Evolutionary conservation across 163 green algal species (phyloP), one percentile per base, ranked within the genome.

Genomic region (Trebouxiophyceae sp.): DNA sequence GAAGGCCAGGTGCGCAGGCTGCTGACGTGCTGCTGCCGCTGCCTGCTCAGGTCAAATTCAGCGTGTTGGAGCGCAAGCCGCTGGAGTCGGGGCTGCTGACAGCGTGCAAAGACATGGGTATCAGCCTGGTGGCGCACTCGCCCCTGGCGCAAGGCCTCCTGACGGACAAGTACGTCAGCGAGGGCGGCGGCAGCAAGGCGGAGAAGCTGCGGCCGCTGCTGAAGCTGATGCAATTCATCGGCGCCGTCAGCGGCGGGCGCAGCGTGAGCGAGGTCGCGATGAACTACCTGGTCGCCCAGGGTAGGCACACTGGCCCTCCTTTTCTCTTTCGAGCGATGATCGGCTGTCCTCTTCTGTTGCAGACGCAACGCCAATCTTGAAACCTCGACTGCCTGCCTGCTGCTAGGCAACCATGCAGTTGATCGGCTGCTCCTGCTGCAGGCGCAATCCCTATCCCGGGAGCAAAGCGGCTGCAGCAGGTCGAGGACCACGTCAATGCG

Each of bases 221-320:
- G 27, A 76, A 81, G 34, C 47, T 83, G 54, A 71, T 83, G 66
- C 69, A 80, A 44, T 71, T 80, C 26, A 80, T 83, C 28, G 72
- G 77, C 24, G 57, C 66, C 3, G 26, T 78, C 26, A 68, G 30
- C 27, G 73, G 73, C 1, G 69, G 71, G 22, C 54, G 34, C 23
- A 68, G 45, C 29, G 65, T 77, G 20, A 69, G 71, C 5, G 72
- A 83, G 47, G 72, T 83, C 1, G 72, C 77, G 0, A 62, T 83
- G 33, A 78, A 76, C 45, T 83, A 76, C 33, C 63, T 79, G 12
- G 69, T 72, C 24, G 47, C 47, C 45, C 72, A 79, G 67, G 72
- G 72, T 78, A 34, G 5, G 60, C 39, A 50, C 8, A 50, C 8
- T 50, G 39, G 16, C 16, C 16, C 8, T 16, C 39, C 39, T 50